Conservation (phyloP, 2,329 filamentous ascomycete genomes). For the Epichloe hybrida region DNA sequence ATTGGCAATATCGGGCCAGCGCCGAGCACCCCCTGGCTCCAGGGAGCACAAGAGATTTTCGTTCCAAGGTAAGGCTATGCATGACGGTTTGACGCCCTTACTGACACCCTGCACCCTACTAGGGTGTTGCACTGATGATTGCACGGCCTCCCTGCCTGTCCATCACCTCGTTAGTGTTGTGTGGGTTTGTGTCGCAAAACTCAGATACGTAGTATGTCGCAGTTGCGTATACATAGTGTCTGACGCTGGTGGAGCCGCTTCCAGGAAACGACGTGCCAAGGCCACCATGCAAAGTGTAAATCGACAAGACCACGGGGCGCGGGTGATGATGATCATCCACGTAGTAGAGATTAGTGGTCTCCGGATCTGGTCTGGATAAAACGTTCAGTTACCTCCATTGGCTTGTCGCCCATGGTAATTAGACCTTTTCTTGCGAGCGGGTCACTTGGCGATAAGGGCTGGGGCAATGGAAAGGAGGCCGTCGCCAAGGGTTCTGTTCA, state of each 20-base stretch:
- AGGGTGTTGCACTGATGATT: background rate
- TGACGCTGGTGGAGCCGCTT: conserved; percentile 2
- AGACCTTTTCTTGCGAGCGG: background rate
- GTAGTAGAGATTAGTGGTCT: background rate
- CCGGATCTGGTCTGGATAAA: background rate
- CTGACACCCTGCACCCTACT: background rate
- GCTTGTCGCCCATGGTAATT: background rate
- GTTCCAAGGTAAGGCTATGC: background rate
- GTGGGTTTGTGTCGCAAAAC: background rate
- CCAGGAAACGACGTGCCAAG: background rate
- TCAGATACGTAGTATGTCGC: background rate
- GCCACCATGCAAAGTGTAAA: background rate
- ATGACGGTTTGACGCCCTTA: background rate
- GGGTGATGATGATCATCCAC: background rate
- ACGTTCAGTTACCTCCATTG: background rate
- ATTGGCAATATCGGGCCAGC: background rate
- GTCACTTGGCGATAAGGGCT: background rate
- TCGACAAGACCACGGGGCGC: background rate
- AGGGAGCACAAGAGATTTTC: background rate
- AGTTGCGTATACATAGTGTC: background rate
- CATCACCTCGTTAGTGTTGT: too few relatives aligned
- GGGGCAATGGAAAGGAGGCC: too few relatives aligned
- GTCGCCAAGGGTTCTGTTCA: background rate
- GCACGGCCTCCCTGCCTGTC: background rate
- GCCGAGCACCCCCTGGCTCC: background rate